Conservation (phyloP, 1,284 basidiomycete genomes). For the Fomitopsis palustris region DNA sequence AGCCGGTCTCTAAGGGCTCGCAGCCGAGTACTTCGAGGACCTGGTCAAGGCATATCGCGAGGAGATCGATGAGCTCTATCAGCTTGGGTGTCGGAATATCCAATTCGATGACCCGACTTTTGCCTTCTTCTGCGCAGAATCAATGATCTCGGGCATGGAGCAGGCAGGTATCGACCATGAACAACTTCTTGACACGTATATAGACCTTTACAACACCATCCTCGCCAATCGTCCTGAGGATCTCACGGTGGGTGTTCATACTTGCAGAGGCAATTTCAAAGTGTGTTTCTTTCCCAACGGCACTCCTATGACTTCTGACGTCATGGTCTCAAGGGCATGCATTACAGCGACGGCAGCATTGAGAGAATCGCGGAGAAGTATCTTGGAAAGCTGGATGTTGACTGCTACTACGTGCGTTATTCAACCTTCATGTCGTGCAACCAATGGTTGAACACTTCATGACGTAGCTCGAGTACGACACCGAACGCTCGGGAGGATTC, state of each 20-base stretch:
- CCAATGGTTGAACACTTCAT: neutral
- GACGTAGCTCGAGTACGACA: conserved; percentile 72
- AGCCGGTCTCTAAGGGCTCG: neutral
- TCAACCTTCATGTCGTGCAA: conserved; percentile 14
- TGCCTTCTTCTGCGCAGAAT: conserved; percentile 59
- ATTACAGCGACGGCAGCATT: conserved; percentile 73
- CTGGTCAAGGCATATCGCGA: conserved; percentile 65
- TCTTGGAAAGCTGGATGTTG: conserved; percentile 67
- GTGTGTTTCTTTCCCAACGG: conserved; percentile 21
- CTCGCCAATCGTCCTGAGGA: conserved; percentile 57
- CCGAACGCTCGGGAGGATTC: conserved; percentile 65
- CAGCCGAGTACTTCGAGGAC: conserved; percentile 70
- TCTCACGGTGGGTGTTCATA: conserved; percentile 66
- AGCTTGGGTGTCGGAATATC: conserved; percentile 67
- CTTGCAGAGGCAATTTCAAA: conserved; percentile 79
- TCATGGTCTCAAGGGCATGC: conserved; percentile 41
- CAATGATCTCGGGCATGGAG: conserved; percentile 59
- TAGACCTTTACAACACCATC: conserved; percentile 66
- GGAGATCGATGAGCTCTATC: conserved; percentile 71
- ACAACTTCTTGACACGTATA: conserved; percentile 61
- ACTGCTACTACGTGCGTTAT: conserved; percentile 60
- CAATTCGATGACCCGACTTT: conserved; percentile 76
- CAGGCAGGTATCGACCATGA: conserved; percentile 55
- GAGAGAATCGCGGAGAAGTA: conserved; percentile 66
- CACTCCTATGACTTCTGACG: neutral